Evolutionary conservation across 345 rosid genomes (phyloP), one percentile per base, ranked within the genome.

Genomic region (Syzygium aqueum): DNA sequence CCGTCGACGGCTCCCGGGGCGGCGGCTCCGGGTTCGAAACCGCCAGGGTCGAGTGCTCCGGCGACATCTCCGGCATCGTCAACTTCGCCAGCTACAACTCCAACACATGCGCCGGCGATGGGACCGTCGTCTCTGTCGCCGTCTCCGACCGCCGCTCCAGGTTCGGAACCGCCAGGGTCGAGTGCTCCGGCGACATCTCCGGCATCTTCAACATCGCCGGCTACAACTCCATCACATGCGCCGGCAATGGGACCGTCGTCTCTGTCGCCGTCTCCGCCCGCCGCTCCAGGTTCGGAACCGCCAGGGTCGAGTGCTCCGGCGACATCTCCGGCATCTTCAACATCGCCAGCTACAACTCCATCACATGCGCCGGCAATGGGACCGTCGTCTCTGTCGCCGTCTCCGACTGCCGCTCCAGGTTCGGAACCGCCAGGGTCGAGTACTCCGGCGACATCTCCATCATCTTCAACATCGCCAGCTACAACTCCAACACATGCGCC

Each of bases 391-490:
- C 77, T 5, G 43, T 50, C 43, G 25, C 82, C 86, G 33, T 3
- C 91, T 54, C 67, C 86, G 19, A 85, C 28, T 4, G 43, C 14
- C 1, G 86, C 92, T 5, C 88, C 93, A 8, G 37, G 89, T 13
- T 73, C 86, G 3, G 28, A 50, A 16, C 87, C 28, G 10, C 87
- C 92, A 77, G 86, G 84, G 13, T 88, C 84, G 49, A 67, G 6
- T 67, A 9, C 87, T 13, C 85, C 87, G 7, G 11, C 52, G 3
- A 14, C 46, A 5, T n/a, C 89, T 51, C 86, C 90, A 8, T 49
- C 87, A 9, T 33, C 85, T 2, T 53, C 84, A 25, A 7, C 33
- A 21, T 46, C 87, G 22, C 84, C 88, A 37, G 57, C 78, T 33
- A 67, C 80, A 33, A 1, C 46, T 21, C 80, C 80, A 46, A n/a